Conservation (phyloP, 1,139 yeast genomes). For the Neolecta irregularis region DNA sequence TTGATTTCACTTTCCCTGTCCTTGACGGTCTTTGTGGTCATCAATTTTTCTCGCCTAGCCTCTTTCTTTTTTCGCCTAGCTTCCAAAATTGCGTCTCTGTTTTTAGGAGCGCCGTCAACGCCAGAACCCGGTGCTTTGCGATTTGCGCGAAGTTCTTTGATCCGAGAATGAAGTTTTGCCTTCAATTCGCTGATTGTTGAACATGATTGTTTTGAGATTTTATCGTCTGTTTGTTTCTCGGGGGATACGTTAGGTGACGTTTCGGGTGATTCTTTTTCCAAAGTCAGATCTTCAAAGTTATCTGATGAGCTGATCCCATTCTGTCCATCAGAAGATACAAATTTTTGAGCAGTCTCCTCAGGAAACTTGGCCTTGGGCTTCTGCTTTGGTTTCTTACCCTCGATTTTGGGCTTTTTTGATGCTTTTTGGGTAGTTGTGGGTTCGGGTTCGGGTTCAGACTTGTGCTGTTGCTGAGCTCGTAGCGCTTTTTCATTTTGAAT, state of each 20-base stretch:
- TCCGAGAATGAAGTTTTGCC: conserved; percentile 57
- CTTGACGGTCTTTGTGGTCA: conserved; percentile 13
- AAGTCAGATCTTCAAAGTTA: too few relatives aligned
- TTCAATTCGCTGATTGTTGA: conserved; percentile 41
- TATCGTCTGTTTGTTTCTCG: not conserved
- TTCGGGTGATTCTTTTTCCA: not conserved
- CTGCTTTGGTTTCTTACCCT: not conserved
- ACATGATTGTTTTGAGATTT: conserved; percentile 5
- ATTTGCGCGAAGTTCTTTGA: conserved; percentile 52
- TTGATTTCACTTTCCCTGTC: conserved; percentile 7
- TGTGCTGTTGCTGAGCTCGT: not conserved
- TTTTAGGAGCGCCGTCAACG: conserved; percentile 63
- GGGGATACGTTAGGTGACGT: not conserved
- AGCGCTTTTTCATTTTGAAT: conserved; percentile 34
- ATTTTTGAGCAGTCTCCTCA: not conserved
- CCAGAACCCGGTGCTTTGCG: conserved; percentile 87
- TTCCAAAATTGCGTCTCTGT: conserved; percentile 29
- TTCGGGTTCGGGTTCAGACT: conserved; percentile 1
- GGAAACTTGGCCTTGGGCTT: not conserved
- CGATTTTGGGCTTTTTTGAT: conserved; percentile 7
- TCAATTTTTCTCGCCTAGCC: conserved; percentile 15
- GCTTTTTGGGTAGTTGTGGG: not conserved
- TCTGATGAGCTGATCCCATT: not conserved
- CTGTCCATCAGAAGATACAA: not conserved
- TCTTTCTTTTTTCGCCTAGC: conserved; percentile 22